phyloP scores from a whole-genome alignment of 441 rosid species.

The Isatis lusitanica region DNA sequence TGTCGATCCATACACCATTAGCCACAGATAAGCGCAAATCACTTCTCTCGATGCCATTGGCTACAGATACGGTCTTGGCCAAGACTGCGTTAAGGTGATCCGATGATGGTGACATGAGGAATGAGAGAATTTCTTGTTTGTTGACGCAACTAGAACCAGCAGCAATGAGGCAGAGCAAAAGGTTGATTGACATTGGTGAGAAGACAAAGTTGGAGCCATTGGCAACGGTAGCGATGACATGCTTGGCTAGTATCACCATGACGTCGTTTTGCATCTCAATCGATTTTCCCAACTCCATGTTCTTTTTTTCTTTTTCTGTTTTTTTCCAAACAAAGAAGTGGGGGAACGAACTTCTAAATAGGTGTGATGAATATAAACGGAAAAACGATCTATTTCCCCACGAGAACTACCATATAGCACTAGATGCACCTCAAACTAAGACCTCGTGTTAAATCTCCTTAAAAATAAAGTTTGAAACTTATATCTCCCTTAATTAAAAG shows the following conservation, averaged over 20 bases:
- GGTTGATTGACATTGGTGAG: slow-evolving; percentile 70
- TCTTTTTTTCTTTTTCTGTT: too few species aligned
- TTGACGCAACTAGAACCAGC: slow-evolving; percentile 57
- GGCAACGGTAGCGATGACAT: slow-evolving; percentile 39
- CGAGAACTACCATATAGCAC: too few species aligned
- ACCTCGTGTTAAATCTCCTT: too few species aligned
- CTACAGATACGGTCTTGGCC: slow-evolving; percentile 36
- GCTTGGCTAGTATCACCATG: slow-evolving; percentile 42
- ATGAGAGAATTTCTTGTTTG: slow-evolving; percentile 58
- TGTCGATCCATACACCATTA: slow-evolving; percentile 67
- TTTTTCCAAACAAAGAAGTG: too few species aligned
- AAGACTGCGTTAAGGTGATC: slow-evolving; percentile 54
- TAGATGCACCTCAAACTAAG: too few species aligned
- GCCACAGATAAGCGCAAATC: slow-evolving; percentile 56
- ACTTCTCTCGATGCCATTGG: slow-evolving; percentile 52
- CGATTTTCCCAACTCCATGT: slow-evolving; percentile 48
- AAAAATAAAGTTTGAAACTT: too few species aligned
- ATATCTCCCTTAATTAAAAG: too few species aligned
- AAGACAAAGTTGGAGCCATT: slow-evolving; percentile 53
- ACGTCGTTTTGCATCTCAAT: slow-evolving; percentile 50
- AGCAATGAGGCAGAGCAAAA: slow-evolving; percentile 59
- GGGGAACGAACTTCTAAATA: too few species aligned
- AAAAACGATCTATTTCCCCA: too few species aligned
- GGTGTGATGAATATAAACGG: too few species aligned
- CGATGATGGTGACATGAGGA: slow-evolving; percentile 53